phyloP scores from a whole-genome alignment of 2,329 filamentous ascomycete genomes.

The Trichoderma cornu-damae region DNA sequence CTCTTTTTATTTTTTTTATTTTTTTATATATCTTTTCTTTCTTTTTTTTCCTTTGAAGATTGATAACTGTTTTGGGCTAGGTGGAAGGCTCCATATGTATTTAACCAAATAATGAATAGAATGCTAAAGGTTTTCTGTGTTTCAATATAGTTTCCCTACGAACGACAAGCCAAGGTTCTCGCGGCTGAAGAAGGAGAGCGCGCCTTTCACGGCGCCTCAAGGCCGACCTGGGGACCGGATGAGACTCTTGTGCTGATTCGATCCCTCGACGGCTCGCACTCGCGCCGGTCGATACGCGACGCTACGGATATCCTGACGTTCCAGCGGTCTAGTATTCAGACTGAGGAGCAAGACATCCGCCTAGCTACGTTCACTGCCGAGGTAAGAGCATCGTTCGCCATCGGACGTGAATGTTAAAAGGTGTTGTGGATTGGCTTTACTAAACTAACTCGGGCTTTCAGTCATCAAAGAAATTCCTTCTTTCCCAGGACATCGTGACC shows the following conservation, averaged over 20 bases:
- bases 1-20: too few relatives aligned
- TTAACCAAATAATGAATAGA: constrained; percentile 33
- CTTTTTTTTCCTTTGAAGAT: constrained; percentile 7
- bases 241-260: constrained; percentile 63
- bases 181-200: constrained; percentile 60
- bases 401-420: neutral
- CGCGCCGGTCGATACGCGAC: constrained; percentile 27
- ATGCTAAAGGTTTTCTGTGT: constrained; percentile 43
- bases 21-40: constrained; percentile 32
- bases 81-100: constrained; percentile 30
- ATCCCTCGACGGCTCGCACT: constrained; percentile 37
- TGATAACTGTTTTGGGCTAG: constrained; percentile 23
- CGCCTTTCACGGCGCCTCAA: constrained; percentile 66
- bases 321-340: constrained; percentile 48
- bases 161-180: constrained; percentile 68
- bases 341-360: constrained; percentile 59
- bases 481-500: constrained; percentile 51
- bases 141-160: constrained; percentile 74
- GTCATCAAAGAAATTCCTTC: constrained; percentile 52
- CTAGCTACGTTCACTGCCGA: constrained; percentile 59
- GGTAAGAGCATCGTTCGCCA: constrained; percentile 29
- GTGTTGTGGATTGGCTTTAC: neutral
- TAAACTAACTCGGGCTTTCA: constrained; percentile 30
- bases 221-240: constrained; percentile 72
- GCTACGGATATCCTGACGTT: constrained; percentile 31